Evolutionary conservation across 805 yeast species (phyloP), one percentile per base, ranked within the genome.

Genomic region (Ogataea degrootiae): DNA sequence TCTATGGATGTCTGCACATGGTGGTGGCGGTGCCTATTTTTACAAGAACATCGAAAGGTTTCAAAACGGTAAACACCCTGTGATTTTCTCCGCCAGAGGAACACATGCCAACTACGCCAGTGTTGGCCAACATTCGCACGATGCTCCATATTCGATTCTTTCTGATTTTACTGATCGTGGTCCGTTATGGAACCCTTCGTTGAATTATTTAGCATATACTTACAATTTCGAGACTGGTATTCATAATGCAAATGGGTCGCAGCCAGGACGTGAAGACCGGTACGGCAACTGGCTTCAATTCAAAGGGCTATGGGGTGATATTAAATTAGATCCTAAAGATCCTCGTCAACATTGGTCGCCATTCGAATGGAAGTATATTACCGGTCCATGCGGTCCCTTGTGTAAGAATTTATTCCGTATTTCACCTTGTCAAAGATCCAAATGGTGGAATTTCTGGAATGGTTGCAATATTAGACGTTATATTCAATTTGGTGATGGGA

Each of bases 1-100:
- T 45, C 80, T 91, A 19, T 92, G 98, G 98, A 86, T 94, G 95
- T 84, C 95, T 29, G 98, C 97, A 0, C 99, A 92, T 66, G 96
- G 97, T 2, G 97, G 98, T 12, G 99, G 99, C 7, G 85, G 90
- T 31, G 97, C 96, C 0, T 92, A 85, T 62, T 74, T 75, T 52
- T 91, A 83, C 63, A 73, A 77, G n/a, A 85, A 88, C 22, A 66
- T 91, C 46, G 96, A 89, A 61, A 83, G 81, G 57, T 71, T 76
- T 50, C 68, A 72, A 44, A 56, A 61, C 9, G 54, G 54, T 3
- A 57, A 58, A 33, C 73, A 86, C 55, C 97, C 98, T 0, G 75
- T 90, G 19, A 77, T 94, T 0, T 94, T 87, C 65, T 80, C 94
- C 19, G 97, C 97, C 0, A 74, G 97, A 52, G 99, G 99, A 0